Percentiles rank a stretch among this genome's conserved stretches.
Evolutionary conservation across 2,329 filamentous ascomycete genomes (phyloP).

Genomic region (Alternaria arborescens): DNA sequence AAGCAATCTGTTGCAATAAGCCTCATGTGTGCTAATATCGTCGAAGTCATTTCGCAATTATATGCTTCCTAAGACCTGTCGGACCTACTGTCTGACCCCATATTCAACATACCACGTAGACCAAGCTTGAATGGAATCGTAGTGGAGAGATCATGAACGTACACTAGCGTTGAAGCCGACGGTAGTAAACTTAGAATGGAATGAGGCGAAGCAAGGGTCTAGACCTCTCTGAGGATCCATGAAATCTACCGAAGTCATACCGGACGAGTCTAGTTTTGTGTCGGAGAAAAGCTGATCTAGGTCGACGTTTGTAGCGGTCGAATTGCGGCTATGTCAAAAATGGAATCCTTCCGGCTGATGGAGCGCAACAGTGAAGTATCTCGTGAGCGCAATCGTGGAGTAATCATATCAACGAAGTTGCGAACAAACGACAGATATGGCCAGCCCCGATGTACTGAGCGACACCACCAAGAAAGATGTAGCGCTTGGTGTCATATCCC

Average conservation of each 20-base stretch:
- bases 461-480: neutral
- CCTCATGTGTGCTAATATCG: neutral
- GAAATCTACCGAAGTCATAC: neutral
- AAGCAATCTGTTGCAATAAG: no score
- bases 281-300: neutral
- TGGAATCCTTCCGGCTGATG: neutral
- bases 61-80: neutral
- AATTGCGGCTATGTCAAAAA: neutral
- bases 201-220: neutral
- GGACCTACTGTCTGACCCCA: neutral
- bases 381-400: neutral
- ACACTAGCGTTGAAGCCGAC: neutral
- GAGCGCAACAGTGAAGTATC: accelerated
- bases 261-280: neutral
- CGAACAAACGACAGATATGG: neutral
- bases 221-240: neutral
- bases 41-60: neutral
- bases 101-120: neutral
- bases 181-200: neutral
- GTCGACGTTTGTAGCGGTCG: neutral
- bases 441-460: neutral
- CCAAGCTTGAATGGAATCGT: neutral
- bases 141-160: neutral
- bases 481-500: neutral
- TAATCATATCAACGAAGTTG: neutral